Conservation (phyloP, 2,329 filamentous ascomycete species). For the Fulvia fulva region DNA sequence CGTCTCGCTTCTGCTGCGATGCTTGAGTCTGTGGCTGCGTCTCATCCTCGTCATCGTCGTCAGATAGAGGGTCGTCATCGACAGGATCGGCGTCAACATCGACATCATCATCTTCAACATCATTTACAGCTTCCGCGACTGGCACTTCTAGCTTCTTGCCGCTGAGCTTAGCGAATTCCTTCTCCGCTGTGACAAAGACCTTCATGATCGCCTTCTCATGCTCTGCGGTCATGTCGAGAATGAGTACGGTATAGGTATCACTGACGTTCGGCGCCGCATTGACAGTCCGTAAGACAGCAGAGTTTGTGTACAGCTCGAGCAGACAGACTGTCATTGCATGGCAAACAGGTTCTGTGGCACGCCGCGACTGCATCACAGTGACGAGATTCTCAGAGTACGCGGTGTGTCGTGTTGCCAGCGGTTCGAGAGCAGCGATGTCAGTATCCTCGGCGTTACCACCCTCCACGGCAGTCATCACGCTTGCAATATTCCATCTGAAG, state of each 20-base stretch:
- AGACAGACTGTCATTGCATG: slow-evolving; percentile 70
- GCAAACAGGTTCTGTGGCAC: slow-evolving; percentile 63
- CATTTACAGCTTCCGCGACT: slow-evolving; percentile 38
- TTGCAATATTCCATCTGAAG: slow-evolving; percentile 74
- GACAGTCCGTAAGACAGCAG: slow-evolving; percentile 58
- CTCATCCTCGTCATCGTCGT: slow-evolving; percentile 39
- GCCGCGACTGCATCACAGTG: slow-evolving; percentile 46
- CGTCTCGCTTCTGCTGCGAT: slow-evolving; percentile 57
- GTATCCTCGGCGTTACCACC: slow-evolving; percentile 49
- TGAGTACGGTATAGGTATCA: slow-evolving; percentile 49
- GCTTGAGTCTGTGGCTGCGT: slow-evolving; percentile 44
- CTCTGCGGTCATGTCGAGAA: slow-evolving; percentile 60
- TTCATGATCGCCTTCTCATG: slow-evolving; percentile 65
- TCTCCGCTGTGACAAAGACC: slow-evolving; percentile 75
- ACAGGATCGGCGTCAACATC: slow-evolving; percentile 34
- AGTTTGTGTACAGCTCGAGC: slow-evolving; percentile 77
- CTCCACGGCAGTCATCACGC: slow-evolving; percentile 46
- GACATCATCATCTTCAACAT: slow-evolving; percentile 51
- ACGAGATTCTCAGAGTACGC: slow-evolving; percentile 48
- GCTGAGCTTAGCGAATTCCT: slow-evolving; percentile 67
- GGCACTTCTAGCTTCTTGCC: slow-evolving; percentile 29
- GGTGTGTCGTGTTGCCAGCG: slow-evolving; percentile 50
- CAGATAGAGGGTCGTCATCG: slow-evolving; percentile 30
- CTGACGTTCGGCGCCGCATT: slow-evolving; percentile 33
- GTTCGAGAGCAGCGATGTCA: slow-evolving; percentile 56